phyloP scores from a whole-genome alignment of 139 green algal genomes.

The Coelastrella sp. region DNA sequence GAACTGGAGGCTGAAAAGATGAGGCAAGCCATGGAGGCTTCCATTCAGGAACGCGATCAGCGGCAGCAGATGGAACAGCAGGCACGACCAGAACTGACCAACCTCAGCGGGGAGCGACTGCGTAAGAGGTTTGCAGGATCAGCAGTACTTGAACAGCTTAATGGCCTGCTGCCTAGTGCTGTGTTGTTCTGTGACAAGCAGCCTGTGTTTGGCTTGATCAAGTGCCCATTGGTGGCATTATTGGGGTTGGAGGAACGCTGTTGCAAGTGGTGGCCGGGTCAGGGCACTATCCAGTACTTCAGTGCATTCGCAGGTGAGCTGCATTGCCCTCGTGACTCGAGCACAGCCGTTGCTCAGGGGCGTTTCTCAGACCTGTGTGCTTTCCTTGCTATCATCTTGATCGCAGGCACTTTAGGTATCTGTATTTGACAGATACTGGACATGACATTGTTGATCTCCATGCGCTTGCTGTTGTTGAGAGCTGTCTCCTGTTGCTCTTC shows the following conservation, averaged over 20 bases:
- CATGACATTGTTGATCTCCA: too few relatives aligned
- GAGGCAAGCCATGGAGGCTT: constrained; percentile 39
- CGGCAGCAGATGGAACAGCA: constrained; percentile 7
- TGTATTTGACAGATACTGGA: too few relatives aligned
- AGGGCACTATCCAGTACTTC: constrained; percentile 15
- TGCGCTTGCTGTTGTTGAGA: too few relatives aligned
- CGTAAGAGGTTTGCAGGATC: constrained; percentile 21
- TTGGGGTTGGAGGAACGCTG: constrained; percentile 28
- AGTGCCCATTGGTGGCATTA: constrained; percentile 16
- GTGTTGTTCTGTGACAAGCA: constrained; percentile 20
- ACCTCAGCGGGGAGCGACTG: constrained; percentile 41
- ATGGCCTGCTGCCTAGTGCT: background rate
- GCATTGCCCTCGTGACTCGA: too few relatives aligned
- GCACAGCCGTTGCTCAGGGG: background rate
- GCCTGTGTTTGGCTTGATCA: background rate
- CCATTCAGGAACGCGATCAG: background rate
- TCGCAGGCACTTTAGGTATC: too few relatives aligned
- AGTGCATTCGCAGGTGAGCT: background rate
- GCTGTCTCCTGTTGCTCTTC: too few relatives aligned
- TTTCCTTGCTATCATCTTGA: too few relatives aligned
- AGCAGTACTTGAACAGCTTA: constrained; percentile 17
- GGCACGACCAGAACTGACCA: background rate
- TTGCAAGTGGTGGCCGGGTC: constrained; percentile 13
- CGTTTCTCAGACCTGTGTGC: too few relatives aligned
- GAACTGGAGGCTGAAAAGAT: constrained; percentile 30